phyloP scores from a whole-genome alignment of 1,284 basidiomycete species.

The Puccinia horiana region DNA sequence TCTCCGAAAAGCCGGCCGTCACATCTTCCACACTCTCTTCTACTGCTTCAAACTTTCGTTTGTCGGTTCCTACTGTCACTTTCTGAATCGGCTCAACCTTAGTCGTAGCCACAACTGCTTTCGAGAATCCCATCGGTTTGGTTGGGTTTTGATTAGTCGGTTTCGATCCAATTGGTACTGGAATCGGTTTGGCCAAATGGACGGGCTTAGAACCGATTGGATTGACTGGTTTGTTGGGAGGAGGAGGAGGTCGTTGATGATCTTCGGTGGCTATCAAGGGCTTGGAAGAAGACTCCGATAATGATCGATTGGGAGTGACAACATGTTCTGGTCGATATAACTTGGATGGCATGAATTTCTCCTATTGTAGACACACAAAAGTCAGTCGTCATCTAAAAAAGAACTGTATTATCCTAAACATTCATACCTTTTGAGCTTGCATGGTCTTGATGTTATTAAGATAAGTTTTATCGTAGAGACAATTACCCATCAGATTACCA shows the following conservation, averaged over 20 bases:
- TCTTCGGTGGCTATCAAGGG: not conserved
- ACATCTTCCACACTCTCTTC: not conserved
- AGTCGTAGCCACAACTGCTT: too few relatives aligned
- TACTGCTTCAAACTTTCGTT: constrained; percentile 19
- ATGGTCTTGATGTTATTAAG: constrained; percentile 81
- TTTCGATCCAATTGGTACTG: not conserved
- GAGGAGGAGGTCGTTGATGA: not conserved
- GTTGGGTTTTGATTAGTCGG: not conserved
- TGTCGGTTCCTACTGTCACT: not conserved
- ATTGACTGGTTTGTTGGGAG: not conserved
- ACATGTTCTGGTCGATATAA: constrained; percentile 41
- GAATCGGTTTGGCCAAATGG: too few relatives aligned
- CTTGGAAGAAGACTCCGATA: not conserved
- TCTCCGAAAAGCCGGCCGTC: constrained; percentile 27
- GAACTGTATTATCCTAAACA: too few relatives aligned
- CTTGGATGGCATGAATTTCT: constrained; percentile 45
- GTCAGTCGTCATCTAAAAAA: not conserved
- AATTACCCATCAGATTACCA: constrained; percentile 91
- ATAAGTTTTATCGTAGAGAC: constrained; percentile 89
- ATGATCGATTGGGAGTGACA: not conserved
- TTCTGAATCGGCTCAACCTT: not conserved
- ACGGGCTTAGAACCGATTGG: not conserved
- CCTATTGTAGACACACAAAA: constrained; percentile 9
- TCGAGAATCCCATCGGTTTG: too few relatives aligned
- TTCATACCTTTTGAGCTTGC: constrained; percentile 68